These are phyloP conservation scores for Jatropha podagrica DNA, from an alignment of 441 rosid species.

Conservation along the genomic window DNA sequence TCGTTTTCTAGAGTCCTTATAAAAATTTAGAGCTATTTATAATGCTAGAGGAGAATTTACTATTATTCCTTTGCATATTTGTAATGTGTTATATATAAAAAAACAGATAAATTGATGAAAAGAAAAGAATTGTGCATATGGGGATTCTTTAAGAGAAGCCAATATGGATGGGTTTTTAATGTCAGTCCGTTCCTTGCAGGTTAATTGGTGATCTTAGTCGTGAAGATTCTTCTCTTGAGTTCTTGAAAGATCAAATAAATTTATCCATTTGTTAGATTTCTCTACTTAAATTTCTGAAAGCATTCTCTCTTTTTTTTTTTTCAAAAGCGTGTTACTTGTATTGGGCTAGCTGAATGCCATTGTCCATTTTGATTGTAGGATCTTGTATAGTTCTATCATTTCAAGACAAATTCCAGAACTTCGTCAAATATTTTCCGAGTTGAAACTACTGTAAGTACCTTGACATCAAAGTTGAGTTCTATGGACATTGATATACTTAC, in stretches of 20 bases:
- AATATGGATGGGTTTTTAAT: neutral
- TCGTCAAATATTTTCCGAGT: conserved; percentile 34
- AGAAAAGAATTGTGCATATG: too few relatives aligned
- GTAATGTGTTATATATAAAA: too few relatives aligned
- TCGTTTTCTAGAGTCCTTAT: too few relatives aligned
- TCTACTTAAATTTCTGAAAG: neutral
- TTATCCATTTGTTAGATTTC: conserved; percentile 46
- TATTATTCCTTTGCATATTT: too few relatives aligned
- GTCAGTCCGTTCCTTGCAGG: conserved; percentile 28
- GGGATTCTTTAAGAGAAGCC: too few relatives aligned
- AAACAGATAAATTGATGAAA: too few relatives aligned
- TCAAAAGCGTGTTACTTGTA: neutral
- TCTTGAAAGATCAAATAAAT: conserved; percentile 38
- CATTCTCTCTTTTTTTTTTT: neutral
- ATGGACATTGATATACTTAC: neutral
- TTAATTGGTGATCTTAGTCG: conserved; percentile 50
- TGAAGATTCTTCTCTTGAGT: conserved; percentile 49
- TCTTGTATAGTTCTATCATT: conserved; percentile 42
- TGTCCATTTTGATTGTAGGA: conserved; percentile 31
- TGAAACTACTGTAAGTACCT: conserved; percentile 43
- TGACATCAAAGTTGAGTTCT: neutral
- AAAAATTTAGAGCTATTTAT: too few relatives aligned
- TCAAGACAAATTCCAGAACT: conserved; percentile 51
- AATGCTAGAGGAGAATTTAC: too few relatives aligned
- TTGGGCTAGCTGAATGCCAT: neutral